Conservation (phyloP, 2,329 filamentous ascomycete species). For the Microcyclospora pomicola region DNA sequence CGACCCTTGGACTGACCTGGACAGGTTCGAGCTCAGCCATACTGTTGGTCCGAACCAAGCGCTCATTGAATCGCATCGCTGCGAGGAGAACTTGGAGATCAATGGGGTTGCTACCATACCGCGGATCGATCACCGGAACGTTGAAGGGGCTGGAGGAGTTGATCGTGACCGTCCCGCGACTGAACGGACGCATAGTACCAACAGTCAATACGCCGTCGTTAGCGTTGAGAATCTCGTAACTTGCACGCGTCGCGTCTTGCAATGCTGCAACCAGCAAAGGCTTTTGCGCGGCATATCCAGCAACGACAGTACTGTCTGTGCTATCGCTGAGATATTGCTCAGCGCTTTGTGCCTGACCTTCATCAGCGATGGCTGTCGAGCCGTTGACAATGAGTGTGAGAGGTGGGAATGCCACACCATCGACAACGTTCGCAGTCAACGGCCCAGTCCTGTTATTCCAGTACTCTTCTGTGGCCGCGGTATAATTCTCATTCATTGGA, state of each 20-base stretch:
- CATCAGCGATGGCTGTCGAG: slow-evolving; percentile 7
- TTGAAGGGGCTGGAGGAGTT: slow-evolving; percentile 26
- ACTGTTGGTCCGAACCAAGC: slow-evolving; percentile 12
- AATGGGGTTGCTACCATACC: slow-evolving; percentile 31
- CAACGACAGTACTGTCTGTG: slow-evolving; percentile 10
- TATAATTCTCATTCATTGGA: slow-evolving; percentile 13
- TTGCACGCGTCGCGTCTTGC: slow-evolving; percentile 11
- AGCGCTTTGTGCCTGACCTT: slow-evolving; percentile 9
- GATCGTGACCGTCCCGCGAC: slow-evolving; percentile 30
- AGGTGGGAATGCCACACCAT: slow-evolving; percentile 18
- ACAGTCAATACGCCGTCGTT: slow-evolving; percentile 20
- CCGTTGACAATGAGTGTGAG: slow-evolving; percentile 11
- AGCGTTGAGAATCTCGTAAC: slow-evolving; percentile 19
- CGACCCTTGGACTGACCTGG: slow-evolving; percentile 11
- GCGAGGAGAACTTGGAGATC: slow-evolving; percentile 20
- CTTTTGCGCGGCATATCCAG: slow-evolving; percentile 15
- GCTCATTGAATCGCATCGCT: slow-evolving; percentile 17
- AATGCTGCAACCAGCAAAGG: slow-evolving; percentile 13
- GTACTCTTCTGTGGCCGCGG: slow-evolving; percentile 13
- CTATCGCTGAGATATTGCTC: slow-evolving; percentile 9
- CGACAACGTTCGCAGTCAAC: slow-evolving; percentile 14
- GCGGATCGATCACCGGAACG: slow-evolving; percentile 29
- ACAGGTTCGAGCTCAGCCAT: slow-evolving; percentile 13
- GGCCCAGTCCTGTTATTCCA: slow-evolving; percentile 17
- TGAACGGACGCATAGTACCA: slow-evolving; percentile 29